Evolutionary conservation across 2,329 filamentous ascomycete genomes (phyloP).

Genomic region (Colletotrichum sp.): DNA sequence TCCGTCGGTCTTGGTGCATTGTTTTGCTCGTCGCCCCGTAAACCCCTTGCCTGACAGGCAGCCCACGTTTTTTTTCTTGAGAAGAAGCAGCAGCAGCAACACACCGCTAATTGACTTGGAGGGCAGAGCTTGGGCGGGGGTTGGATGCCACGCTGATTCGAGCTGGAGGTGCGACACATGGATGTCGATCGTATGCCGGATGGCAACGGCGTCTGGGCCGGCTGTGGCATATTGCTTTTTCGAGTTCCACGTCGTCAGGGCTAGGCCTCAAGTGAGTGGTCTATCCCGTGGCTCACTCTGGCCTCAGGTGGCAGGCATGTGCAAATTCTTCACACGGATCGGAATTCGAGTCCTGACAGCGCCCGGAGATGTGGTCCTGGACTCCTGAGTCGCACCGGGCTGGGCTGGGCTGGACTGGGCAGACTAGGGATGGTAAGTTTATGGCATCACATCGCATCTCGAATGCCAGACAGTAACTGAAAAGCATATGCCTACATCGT

Average conservation of each 20-base stretch:
- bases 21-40: background rate
- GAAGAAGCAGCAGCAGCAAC: background rate
- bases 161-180: constrained; percentile 6
- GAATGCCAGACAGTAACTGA: background rate
- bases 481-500: background rate
- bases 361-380: background rate
- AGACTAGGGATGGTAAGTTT: background rate
- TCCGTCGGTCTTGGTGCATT: background rate
- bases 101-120: background rate
- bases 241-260: background rate
- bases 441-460: background rate
- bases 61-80: background rate
- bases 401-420: background rate
- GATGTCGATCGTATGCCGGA: constrained; percentile 12
- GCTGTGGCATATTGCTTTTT: constrained; percentile 15
- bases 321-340: constrained; percentile 12
- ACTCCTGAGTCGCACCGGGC: background rate
- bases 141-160: background rate
- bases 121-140: background rate
- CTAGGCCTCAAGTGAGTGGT: background rate
- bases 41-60: background rate
- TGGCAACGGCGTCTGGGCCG: background rate
- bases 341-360: background rate
- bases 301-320: background rate
- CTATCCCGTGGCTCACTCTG: background rate